These are phyloP conservation scores for Colletotrichum aenigma DNA, from an alignment of 2,329 filamentous ascomycete species.

Conservation along the genomic window DNA sequence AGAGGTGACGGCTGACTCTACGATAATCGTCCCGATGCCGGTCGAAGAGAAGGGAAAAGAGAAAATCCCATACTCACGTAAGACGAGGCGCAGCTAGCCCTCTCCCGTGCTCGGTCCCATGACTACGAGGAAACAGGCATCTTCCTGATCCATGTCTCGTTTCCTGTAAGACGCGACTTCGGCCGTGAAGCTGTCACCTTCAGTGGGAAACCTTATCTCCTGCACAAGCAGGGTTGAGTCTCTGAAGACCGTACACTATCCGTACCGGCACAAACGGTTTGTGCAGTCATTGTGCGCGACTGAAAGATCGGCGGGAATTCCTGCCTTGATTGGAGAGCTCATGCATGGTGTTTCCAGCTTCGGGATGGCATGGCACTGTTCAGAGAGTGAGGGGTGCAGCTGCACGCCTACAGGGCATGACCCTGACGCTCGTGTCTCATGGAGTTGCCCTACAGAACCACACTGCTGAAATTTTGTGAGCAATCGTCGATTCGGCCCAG, in stretches of 20 bases:
- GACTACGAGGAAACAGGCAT: constrained; percentile 2
- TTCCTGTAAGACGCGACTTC: neutral
- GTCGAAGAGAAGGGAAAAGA: neutral
- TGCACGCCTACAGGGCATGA: constrained; percentile 2
- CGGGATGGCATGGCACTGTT: constrained; percentile 12
- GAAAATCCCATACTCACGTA: constrained; percentile 12
- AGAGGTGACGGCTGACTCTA: neutral
- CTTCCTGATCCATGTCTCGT: neutral
- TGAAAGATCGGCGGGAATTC: neutral
- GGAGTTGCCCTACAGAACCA: constrained; percentile 5
- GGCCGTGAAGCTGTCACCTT: constrained; percentile 13
- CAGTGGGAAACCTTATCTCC: constrained; percentile 18
- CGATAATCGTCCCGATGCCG: neutral
- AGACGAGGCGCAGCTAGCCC: constrained; percentile 8
- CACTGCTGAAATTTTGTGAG: neutral
- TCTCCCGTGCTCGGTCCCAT: constrained; percentile 2
- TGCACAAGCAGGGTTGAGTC: neutral
- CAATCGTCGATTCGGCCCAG: constrained; percentile 12
- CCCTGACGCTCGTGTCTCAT: constrained; percentile 11
- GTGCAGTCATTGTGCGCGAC: neutral
- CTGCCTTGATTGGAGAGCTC: constrained; percentile 1
- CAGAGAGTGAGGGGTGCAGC: constrained; percentile 12
- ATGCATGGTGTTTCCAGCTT: constrained; percentile 12
- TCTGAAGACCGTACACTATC: neutral
- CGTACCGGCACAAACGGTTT: constrained; percentile 1